phyloP scores from a whole-genome alignment of 306 rosid species.

The Castanea sativa region DNA sequence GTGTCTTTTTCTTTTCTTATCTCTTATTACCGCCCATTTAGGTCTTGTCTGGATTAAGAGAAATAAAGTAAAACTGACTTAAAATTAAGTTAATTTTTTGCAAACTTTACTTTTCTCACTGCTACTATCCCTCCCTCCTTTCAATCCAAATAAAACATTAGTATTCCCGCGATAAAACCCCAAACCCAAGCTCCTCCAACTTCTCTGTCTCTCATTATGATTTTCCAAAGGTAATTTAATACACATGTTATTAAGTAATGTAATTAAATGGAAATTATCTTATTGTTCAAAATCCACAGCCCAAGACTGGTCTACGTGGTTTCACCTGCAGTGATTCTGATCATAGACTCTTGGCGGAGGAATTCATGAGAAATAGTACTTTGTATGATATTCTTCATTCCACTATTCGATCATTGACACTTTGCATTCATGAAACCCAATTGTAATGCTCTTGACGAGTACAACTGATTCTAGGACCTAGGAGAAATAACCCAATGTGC shows the following conservation, averaged over 20 bases:
- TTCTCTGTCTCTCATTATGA: too few species aligned
- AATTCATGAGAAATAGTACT: constrained; percentile 93
- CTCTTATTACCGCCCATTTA: rapidly evolving
- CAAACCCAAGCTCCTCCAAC: too few species aligned
- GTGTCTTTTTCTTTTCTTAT: too few species aligned
- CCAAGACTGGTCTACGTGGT: constrained; percentile 76
- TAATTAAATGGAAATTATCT: too few species aligned
- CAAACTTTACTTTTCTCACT: rapidly evolving
- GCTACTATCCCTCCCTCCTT: rapidly evolving
- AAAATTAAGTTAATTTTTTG: too few species aligned
- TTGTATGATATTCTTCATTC: constrained; percentile 84
- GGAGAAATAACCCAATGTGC: neutral
- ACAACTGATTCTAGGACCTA: neutral
- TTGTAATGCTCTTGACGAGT: constrained; percentile 53
- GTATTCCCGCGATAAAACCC: rapidly evolving
- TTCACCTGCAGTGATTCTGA: constrained; percentile 63
- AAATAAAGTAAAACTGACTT: too few species aligned
- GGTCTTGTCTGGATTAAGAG: rapidly evolving
- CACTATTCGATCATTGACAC: constrained; percentile 44
- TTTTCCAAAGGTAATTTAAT: too few species aligned
- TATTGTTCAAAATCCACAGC: constrained; percentile 74
- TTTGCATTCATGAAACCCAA: constrained; percentile 77
- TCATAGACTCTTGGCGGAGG: constrained; percentile 81
- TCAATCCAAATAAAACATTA: too few species aligned
- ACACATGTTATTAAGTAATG: too few species aligned